Percentiles rank a stretch among this genome's conserved stretches.
Conservation (phyloP, 345 rosid species). For the Lepidium sativum region DNA sequence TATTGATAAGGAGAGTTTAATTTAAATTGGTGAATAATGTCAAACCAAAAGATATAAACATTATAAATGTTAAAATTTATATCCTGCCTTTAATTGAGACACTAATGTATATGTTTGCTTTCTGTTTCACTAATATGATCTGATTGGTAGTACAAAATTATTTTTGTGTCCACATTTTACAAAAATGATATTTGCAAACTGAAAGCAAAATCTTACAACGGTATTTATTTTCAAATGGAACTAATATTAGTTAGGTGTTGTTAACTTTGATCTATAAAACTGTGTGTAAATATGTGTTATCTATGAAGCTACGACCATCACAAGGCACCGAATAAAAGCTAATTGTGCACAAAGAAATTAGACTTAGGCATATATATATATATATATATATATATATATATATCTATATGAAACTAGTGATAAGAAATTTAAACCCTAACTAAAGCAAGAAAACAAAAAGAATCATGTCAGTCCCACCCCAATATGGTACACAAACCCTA, state of each 20-base stretch:
- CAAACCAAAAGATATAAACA: too few relatives aligned
- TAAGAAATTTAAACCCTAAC: slow-evolving; percentile 18
- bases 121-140: too few relatives aligned
- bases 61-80: background rate
- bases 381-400: background rate
- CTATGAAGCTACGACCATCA: background rate
- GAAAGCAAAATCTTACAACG: background rate
- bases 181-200: background rate
- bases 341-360: slow-evolving; percentile 1
- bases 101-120: too few relatives aligned
- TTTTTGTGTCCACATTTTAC: background rate
- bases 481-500: slow-evolving; percentile 28
- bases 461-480: slow-evolving; percentile 28
- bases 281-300: background rate
- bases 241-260: background rate
- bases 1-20: too few relatives aligned
- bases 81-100: background rate
- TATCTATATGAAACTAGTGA: background rate
- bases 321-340: background rate
- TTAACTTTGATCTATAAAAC: background rate
- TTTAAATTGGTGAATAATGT: too few relatives aligned
- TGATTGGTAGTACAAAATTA: too few relatives aligned
- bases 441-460: slow-evolving; percentile 59
- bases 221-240: background rate
- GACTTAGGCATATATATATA: background rate